Base-by-base conservation (phyloP, 257 asterid genomes). In the Rauvolfia tetraphylla region DNA sequence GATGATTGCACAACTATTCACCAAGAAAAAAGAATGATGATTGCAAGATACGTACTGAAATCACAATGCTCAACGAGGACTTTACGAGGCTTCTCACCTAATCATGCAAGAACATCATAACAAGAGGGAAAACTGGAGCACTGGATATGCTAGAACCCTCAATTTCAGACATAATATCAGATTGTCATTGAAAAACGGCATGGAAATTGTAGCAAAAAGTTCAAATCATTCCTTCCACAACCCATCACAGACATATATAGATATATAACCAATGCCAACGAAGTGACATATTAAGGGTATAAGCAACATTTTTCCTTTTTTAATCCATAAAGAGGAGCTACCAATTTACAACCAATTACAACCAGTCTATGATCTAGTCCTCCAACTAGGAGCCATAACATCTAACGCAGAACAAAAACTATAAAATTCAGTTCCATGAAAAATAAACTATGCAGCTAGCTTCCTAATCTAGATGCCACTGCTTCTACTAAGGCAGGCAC, bases 311-410 rank as follows among this genome's bases (percentile, higher is more conserved):
- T 38, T 53, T 7, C 0, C 13, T 31, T 33, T 33, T 63, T 31
- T 15, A 34, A 63, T 29, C 75, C 27, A 31, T 5, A 33, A 70
- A 38, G 54, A n/a, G n/a, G 46, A 77, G 56, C 75, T 58, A 70
- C 68, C 57, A 58, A 77, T 77, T 57, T 58, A 70, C 80, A 77
- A 29, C 53, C 39, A 44, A 36, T 2, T n/a, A n/a, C n/a, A n/a
- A 3, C 46, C 46, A 41, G 22, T 17, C 53, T 68, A 68, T 31
- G 20, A 10, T 77, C 75, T 69, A 69, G n/a, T 49, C 39, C 11
- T 31, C 76, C 71, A 77, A 22, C 63, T 20, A 71, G 34, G 71
- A 4, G 4, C 42, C 49, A 22, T 42, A 42, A 61, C 53, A 58
- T 56, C 14, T 8, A 7, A 69, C 27, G 10, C 18, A 7, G 36